A percentile compares a stretch with the other conserved stretches of the same genome.
Conservation (phyloP, 352 stramenopile genomes). For the Phytopythium delawarense region DNA sequence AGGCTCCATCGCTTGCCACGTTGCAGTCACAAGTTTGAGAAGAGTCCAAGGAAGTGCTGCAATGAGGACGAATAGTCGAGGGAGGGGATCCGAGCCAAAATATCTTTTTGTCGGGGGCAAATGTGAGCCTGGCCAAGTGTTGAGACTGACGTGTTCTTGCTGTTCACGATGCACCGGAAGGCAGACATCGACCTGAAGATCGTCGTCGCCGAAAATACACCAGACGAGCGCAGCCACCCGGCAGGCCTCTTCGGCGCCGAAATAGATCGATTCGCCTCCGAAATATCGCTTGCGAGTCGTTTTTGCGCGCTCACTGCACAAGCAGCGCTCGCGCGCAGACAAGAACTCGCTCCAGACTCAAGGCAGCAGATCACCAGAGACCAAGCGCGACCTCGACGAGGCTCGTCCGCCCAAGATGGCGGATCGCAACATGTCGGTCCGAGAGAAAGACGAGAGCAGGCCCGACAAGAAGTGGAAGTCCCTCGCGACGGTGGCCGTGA, state of each 20-base stretch:
- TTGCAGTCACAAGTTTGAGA: background rate
- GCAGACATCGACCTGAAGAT: too few species aligned
- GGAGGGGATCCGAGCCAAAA: background rate
- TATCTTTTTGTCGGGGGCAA: too few species aligned
- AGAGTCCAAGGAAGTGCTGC: background rate
- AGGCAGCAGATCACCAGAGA: background rate
- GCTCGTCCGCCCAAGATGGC: background rate
- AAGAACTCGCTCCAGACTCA: background rate
- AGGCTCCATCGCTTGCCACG: background rate
- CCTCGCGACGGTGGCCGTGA: constrained; percentile 24
- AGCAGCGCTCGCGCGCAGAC: background rate
- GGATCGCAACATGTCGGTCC: constrained; percentile 1
- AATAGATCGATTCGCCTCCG: background rate
- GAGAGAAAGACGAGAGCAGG: background rate
- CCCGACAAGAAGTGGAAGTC: constrained; percentile 32
- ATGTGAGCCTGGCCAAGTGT: too few species aligned
- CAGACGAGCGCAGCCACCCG: too few species aligned
- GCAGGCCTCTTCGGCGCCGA: background rate
- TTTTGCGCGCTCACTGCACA: background rate
- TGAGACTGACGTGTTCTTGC: too few species aligned
- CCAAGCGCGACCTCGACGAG: background rate
- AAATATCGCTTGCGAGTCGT: background rate
- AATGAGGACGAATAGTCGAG: background rate
- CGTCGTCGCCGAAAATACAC: too few species aligned
- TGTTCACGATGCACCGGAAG: too few species aligned